Evolutionary conservation across 768 basidiomycete genomes (phyloP).

Genomic region (Lactarius vividus): DNA sequence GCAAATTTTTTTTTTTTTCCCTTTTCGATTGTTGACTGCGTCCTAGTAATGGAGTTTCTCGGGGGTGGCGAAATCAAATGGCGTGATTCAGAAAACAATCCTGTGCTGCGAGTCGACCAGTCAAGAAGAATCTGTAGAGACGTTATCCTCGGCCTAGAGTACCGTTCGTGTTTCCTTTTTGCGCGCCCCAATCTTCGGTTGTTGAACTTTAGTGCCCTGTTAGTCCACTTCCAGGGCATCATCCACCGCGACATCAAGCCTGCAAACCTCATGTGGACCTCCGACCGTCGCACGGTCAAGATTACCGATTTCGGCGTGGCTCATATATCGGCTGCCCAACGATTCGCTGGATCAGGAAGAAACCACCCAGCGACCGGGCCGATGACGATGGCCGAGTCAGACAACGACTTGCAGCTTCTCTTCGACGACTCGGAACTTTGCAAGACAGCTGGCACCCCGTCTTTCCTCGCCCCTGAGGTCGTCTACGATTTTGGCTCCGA

Average conservation of each 20-base stretch:
- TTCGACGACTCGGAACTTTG: constrained; percentile 84
- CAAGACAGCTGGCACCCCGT: constrained; percentile 91
- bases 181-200: constrained; percentile 17
- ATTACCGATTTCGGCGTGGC: constrained; percentile 99
- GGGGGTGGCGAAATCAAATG: constrained; percentile 94
- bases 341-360: constrained; percentile 60
- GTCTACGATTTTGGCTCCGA: constrained; percentile 55
- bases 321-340: constrained; percentile 89
- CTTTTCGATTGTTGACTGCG: constrained; percentile 5
- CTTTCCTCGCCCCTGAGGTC: constrained; percentile 96
- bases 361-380: constrained; percentile 5
- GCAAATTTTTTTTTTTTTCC: constrained; percentile 11
- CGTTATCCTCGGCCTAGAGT: constrained; percentile 91
- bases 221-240: constrained; percentile 97
- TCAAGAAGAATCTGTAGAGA: constrained; percentile 88
- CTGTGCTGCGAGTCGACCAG: constrained; percentile 80
- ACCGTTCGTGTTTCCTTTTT: constrained; percentile 56
- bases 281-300: constrained; percentile 85
- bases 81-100: constrained; percentile 60
- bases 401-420: constrained; percentile 56
- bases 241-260: constrained; percentile 99
- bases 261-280: constrained; percentile 90
- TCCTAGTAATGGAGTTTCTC: constrained; percentile 91
- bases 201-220: background rate
- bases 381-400: constrained; percentile 22